phyloP scores from a whole-genome alignment of 129 eudicot genomes.

The Chrysanthemum seticuspe region DNA sequence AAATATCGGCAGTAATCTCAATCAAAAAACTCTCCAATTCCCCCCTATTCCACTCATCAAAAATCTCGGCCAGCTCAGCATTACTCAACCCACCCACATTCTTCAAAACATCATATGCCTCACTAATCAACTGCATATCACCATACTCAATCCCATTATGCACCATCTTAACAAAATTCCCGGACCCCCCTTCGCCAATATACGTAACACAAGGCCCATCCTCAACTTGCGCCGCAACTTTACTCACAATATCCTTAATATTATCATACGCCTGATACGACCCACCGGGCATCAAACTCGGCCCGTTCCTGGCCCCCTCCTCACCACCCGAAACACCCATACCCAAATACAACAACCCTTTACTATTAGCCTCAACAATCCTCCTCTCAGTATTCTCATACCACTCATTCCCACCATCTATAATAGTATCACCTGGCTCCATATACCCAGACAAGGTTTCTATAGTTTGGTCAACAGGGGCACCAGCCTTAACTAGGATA shows the following conservation, averaged over 20 bases:
- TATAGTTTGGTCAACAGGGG: slow-evolving; percentile 91
- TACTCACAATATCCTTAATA: slow-evolving; percentile 55
- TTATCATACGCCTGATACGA: slow-evolving; percentile 65
- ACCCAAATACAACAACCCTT: slow-evolving; percentile 69
- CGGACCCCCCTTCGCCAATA: slow-evolving; percentile 88
- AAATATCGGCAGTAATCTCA: slow-evolving; percentile 84
- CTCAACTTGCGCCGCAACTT: slow-evolving; percentile 90
- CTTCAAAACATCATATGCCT: slow-evolving; percentile 86
- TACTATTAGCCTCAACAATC: slow-evolving; percentile 40
- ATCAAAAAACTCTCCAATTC: slow-evolving; percentile 86
- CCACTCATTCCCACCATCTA: slow-evolving; percentile 97
- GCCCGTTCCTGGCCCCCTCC: slow-evolving; percentile 81
- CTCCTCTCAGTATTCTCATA: slow-evolving; percentile 86
- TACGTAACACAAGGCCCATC: slow-evolving; percentile 95
- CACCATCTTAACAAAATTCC: slow-evolving; percentile 92
- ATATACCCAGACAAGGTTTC: slow-evolving; percentile 61
- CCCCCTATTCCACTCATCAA: slow-evolving; percentile 86
- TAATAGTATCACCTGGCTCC: slow-evolving; percentile 93
- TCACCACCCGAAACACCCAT: slow-evolving; percentile 99
- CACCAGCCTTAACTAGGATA: slow-evolving; percentile 89
- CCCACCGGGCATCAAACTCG: slow-evolving; percentile 92
- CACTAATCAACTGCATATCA: slow-evolving; percentile 90
- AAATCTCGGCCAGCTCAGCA: slow-evolving; percentile 64
- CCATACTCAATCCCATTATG: slow-evolving; percentile 98
- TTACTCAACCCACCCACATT: slow-evolving; percentile 68